Evolutionary conservation across 2,329 filamentous ascomycete genomes (phyloP).

Genomic region (Tolypocladium pustulatum): DNA sequence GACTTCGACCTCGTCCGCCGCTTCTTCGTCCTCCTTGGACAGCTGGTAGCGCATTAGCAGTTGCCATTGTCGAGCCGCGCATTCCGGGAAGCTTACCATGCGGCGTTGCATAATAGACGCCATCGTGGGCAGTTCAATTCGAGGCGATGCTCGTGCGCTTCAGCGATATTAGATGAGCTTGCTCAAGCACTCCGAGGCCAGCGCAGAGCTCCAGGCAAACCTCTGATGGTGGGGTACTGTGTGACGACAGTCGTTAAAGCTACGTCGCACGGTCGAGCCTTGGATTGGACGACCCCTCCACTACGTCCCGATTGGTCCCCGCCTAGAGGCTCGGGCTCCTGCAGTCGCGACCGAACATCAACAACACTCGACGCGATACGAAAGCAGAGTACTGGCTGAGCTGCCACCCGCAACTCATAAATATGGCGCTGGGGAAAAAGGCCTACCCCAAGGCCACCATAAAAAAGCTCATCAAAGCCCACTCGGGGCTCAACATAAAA

Average conservation of each 20-base stretch:
- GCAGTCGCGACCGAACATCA: not conserved
- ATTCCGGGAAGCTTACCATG: constrained; percentile 35
- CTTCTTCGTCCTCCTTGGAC: constrained; percentile 83
- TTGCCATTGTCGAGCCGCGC: not conserved
- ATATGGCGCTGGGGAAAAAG: constrained; percentile 46
- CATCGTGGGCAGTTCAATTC: constrained; percentile 17
- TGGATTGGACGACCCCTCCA: not conserved
- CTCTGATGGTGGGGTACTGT: not conserved
- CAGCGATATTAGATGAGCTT: not conserved
- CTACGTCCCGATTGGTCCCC: not conserved
- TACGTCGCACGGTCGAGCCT: not conserved
- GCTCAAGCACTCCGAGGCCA: not conserved
- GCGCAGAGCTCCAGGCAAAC: not conserved
- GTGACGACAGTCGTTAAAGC: not conserved
- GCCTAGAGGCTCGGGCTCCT: not conserved
- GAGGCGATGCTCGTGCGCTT: constrained; percentile 1
- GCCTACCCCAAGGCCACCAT: constrained; percentile 75
- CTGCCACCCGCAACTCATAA: not conserved
- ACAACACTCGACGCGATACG: not conserved
- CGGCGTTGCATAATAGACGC: constrained; percentile 44
- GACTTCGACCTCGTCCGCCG: constrained; percentile 80
- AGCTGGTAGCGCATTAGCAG: constrained; percentile 46
- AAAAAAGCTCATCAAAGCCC: constrained; percentile 84
- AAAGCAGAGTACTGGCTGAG: not conserved
- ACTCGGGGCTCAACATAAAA: constrained; percentile 68